Conservation (phyloP, 192 early-diverging fungal genomes). For the Coemansia sp. region DNA sequence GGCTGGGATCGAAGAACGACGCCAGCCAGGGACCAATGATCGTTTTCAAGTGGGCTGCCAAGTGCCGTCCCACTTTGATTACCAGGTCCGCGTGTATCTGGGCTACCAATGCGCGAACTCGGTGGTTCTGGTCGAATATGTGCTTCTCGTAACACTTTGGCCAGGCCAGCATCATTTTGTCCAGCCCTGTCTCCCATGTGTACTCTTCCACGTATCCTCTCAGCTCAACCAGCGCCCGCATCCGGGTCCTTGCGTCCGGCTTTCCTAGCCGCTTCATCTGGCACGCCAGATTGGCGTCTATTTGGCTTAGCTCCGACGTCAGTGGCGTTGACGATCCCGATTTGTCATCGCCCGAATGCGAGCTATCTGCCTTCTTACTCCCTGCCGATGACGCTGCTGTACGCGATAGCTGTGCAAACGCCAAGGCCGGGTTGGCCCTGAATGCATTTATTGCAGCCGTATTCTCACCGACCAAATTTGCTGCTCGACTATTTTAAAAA, state of each 20-base stretch:
- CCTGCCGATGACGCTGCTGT: neutral
- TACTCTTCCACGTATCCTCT: conserved; percentile 55
- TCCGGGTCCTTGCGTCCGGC: conserved; percentile 81
- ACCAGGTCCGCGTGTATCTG: conserved; percentile 68
- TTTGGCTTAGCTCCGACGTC: conserved; percentile 44
- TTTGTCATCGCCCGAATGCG: neutral
- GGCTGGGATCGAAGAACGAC: conserved; percentile 75
- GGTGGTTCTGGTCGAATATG: conserved; percentile 77
- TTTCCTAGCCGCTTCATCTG: conserved; percentile 85
- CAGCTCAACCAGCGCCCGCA: conserved; percentile 84
- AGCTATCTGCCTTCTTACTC: neutral
- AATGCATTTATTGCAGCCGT: conserved; percentile 46
- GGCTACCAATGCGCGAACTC: conserved; percentile 71
- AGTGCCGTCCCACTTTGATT: conserved; percentile 62
- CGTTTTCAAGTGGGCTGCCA: conserved; percentile 79
- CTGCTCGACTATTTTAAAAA: conserved; percentile 29
- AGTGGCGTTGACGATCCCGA: conserved; percentile 16
- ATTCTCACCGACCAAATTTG: conserved; percentile 41
- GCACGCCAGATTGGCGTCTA: conserved; percentile 62
- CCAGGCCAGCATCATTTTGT: conserved; percentile 49
- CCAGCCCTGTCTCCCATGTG: conserved; percentile 53
- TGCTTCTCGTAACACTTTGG: conserved; percentile 20
- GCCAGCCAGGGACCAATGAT: conserved; percentile 84
- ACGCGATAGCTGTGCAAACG: conserved; percentile 68
- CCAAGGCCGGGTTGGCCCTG: conserved; percentile 56